phyloP scores from a whole-genome alignment of 495 filamentous ascomycete species.

The Neurospora sp. region DNA sequence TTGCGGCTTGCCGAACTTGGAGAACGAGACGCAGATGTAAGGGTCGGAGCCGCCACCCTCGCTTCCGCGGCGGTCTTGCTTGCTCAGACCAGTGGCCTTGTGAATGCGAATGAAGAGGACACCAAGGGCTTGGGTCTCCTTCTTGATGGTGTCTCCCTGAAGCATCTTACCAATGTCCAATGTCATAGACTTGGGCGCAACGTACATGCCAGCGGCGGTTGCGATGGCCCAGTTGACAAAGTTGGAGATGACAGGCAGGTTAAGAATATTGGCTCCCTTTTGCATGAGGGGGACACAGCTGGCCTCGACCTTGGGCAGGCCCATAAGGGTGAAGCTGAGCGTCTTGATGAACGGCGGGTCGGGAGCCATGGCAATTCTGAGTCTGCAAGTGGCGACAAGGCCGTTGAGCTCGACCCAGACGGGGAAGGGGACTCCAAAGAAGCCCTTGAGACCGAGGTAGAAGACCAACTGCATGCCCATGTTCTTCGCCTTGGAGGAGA shows the following conservation, averaged over 20 bases:
- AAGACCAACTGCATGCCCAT: slow-evolving; percentile 95
- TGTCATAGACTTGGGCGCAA: slow-evolving; percentile 92
- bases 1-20: slow-evolving; percentile 94
- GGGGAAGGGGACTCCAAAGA: slow-evolving; percentile 82
- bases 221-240: slow-evolving; percentile 96
- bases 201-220: slow-evolving; percentile 78
- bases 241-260: slow-evolving; percentile 85
- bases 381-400: slow-evolving; percentile 73
- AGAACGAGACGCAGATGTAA: slow-evolving; percentile 63
- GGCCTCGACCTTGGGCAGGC: slow-evolving; percentile 76
- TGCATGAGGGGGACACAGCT: slow-evolving; percentile 88
- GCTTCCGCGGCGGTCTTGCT: slow-evolving; percentile 78
- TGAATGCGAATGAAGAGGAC: slow-evolving; percentile 88
- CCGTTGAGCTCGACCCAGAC: slow-evolving; percentile 82
- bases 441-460: slow-evolving; percentile 74
- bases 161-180: slow-evolving; percentile 85
- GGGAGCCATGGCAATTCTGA: slow-evolving; percentile 75
- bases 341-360: slow-evolving; percentile 86
- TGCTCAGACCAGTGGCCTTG: slow-evolving; percentile 74
- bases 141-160: slow-evolving; percentile 79
- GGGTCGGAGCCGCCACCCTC: slow-evolving; percentile 88
- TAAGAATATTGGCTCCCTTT: slow-evolving; percentile 81
- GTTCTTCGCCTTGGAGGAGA: slow-evolving; percentile 74
- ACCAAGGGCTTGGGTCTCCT: slow-evolving; percentile 76
- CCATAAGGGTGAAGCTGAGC: slow-evolving; percentile 88